Base-by-base conservation (phyloP, 495 filamentous ascomycete genomes). In the Penicillium ochrochloron region DNA sequence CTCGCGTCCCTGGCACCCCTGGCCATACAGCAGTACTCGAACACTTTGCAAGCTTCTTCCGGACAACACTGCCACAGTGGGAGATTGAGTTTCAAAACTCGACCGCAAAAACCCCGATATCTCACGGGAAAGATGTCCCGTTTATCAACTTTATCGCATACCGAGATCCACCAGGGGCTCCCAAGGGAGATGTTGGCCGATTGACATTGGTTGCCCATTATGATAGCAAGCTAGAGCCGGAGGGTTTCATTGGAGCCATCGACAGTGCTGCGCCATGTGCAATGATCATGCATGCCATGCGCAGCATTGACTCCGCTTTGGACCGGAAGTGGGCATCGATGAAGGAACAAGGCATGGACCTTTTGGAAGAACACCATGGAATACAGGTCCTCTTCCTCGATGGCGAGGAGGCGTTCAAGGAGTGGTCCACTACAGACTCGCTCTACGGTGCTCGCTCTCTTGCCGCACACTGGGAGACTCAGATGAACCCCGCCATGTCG, bases 241-340 rank as follows among this genome's bases (percentile, higher is more conserved):
- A 89, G 63, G 95, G 93, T 0, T 99, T 99, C 74, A 92, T 99
- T 57, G 95, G 95, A 7, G 95, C 93, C 0, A 94, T 89, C 27
- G 95, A 99, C 69, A 96, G 92, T 66, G 95, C 95, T 0, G 95
- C 87, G 35, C 93, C 96, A 34, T 97, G 93, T 74, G 96, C 96
- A 0, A 90, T 98, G 78, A 80, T 99, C 51, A 83, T 99, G 86
- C 91, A 95, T 73, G 87, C 88, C 11, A 92, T 93, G 70, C 80
- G 91, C 63, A 92, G 83, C 61, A 81, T 99, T 23, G 93, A 98
- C 73, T 78, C 70, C 21, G 93, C 90, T 2, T 71, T 99, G 73
- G 91, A 87, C 14, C 82, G 83, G 76, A 94, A 93, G 78, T 96
- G 95, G 91, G 83, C 84, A 31, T 83, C 80, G 21, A 91, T 93